These are phyloP conservation scores for Metschnikowia similis DNA, from an alignment of 805 yeast species.

Conservation along the genomic window DNA sequence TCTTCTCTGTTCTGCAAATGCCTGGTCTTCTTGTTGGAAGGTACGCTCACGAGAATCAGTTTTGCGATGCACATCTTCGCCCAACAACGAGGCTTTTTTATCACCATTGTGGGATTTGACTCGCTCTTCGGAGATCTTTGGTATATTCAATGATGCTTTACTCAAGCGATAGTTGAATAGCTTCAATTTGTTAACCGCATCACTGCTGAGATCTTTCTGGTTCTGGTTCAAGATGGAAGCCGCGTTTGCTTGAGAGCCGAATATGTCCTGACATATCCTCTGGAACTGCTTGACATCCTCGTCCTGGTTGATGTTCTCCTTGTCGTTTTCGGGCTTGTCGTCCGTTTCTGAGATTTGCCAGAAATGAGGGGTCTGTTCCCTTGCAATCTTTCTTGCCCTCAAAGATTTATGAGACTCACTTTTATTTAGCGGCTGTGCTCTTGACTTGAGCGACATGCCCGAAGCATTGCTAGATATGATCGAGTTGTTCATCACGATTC, in stretches of 20 bases:
- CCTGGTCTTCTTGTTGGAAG: constrained; percentile 5
- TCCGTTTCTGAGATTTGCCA: constrained; percentile 12
- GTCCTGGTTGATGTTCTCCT: constrained; percentile 15
- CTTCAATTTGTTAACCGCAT: constrained; percentile 10
- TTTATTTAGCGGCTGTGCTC: constrained; percentile 7
- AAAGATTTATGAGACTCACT: constrained; percentile 10
- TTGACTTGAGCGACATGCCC: constrained; percentile 12
- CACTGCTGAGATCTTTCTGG: constrained; percentile 7
- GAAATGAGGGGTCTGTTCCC: constrained; percentile 17
- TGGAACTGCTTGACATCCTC: constrained; percentile 29
- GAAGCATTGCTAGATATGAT: constrained; percentile 23
- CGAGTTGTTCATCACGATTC: constrained; percentile 22
- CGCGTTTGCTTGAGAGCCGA: constrained; percentile 19
- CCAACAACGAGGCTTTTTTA: constrained; percentile 20
- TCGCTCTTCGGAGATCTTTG: constrained; percentile 2
- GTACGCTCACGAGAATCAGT: constrained; percentile 11
- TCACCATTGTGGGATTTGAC: not conserved
- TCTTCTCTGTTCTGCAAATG: constrained; percentile 15
- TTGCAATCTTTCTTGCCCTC: constrained; percentile 10
- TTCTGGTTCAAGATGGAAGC: constrained; percentile 5
- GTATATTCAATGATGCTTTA: constrained; percentile 10
- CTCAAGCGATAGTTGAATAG: constrained; percentile 12
- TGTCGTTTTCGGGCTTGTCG: constrained; percentile 14
- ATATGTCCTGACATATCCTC: constrained; percentile 29
- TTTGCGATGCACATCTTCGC: constrained; percentile 16